A percentile compares a stretch with the other conserved stretches of the same genome.
Evolutionary conservation across 78 protist species (phyloP).

Genomic region (Cavenderia fasciculata): DNA sequence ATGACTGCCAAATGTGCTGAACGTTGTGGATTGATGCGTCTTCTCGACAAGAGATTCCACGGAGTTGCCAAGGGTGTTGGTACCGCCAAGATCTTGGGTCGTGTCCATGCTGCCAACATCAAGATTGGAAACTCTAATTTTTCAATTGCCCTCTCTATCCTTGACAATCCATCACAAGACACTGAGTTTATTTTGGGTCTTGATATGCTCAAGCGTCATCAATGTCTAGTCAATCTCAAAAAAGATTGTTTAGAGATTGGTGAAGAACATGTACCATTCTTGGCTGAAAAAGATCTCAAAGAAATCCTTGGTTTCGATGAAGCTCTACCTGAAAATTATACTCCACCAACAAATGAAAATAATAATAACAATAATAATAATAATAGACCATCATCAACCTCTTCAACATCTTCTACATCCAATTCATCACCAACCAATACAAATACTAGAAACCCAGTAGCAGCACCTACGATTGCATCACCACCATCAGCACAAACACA

Average conservation of each 20-base stretch:
- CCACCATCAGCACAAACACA: too few relatives aligned
- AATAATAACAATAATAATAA: background rate
- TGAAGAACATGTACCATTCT: conserved; percentile 31
- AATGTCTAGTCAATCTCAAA: conserved; percentile 37
- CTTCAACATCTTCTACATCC: conserved; percentile 1
- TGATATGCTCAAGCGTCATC: conserved; percentile 87
- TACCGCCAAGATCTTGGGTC: conserved; percentile 86
- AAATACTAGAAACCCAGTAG: too few relatives aligned
- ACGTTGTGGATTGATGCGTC: conserved; percentile 75
- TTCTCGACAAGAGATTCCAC: conserved; percentile 82
- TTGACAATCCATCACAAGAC: conserved; percentile 61
- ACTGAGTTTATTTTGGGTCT: conserved; percentile 89
- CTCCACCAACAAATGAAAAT: background rate
- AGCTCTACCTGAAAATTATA: conserved; percentile 23
- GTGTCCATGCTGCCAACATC: conserved; percentile 82
- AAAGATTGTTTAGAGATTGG: conserved; percentile 50
- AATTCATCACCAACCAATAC: background rate
- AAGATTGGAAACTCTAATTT: conserved; percentile 79
- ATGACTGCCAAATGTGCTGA: conserved; percentile 82
- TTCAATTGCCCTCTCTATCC: conserved; percentile 79
- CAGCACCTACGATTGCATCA: background rate
- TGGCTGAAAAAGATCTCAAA: conserved; percentile 78
- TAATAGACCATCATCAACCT: background rate
- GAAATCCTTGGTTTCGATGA: conserved; percentile 32
- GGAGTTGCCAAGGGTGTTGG: conserved; percentile 93